A percentile compares a stretch with the other conserved stretches of the same genome.
Evolutionary conservation across 2,329 filamentous ascomycete genomes (phyloP).

Genomic region (Aspergillus brasiliensis): DNA sequence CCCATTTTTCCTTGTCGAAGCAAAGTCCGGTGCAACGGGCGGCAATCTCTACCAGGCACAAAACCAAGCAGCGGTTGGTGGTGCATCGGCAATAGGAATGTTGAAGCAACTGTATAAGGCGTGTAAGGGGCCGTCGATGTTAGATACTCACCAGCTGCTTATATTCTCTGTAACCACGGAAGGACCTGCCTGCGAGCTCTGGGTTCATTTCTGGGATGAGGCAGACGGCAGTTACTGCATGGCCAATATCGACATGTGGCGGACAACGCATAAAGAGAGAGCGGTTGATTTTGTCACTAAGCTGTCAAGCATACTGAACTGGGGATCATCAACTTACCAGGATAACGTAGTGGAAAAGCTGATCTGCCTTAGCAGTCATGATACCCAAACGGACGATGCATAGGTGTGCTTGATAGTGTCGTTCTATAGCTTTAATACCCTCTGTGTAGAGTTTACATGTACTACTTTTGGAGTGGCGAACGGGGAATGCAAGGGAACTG

Average conservation of each 20-base stretch:
- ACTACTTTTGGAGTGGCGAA: too few species aligned
- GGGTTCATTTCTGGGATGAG: slow-evolving; percentile 3
- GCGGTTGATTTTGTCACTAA: neutral
- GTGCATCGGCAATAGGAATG: slow-evolving; percentile 4
- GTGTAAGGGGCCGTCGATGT: neutral
- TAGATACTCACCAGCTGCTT: neutral
- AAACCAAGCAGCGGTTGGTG: slow-evolving; percentile 9
- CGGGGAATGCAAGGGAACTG: too few species aligned
- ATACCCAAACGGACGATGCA: too few species aligned
- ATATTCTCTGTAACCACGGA: slow-evolving; percentile 10
- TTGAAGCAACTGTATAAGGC: neutral
- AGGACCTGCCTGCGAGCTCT: slow-evolving; percentile 5
- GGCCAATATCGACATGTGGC: slow-evolving; percentile 1
- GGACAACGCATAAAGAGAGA: neutral
- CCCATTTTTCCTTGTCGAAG: slow-evolving; percentile 12
- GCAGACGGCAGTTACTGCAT: neutral
- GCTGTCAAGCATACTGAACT: neutral
- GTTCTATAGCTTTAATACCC: too few species aligned
- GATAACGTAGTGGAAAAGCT: neutral
- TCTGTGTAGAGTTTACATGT: too few species aligned
- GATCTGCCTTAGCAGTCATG: too few species aligned
- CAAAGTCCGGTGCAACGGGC: slow-evolving; percentile 9
- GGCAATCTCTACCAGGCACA: slow-evolving; percentile 13
- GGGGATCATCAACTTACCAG: neutral
- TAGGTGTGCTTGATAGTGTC: too few species aligned